A percentile compares a stretch with the other conserved stretches of the same genome.
Conservation (phyloP, 768 basidiomycete species). For the Postia placenta region DNA sequence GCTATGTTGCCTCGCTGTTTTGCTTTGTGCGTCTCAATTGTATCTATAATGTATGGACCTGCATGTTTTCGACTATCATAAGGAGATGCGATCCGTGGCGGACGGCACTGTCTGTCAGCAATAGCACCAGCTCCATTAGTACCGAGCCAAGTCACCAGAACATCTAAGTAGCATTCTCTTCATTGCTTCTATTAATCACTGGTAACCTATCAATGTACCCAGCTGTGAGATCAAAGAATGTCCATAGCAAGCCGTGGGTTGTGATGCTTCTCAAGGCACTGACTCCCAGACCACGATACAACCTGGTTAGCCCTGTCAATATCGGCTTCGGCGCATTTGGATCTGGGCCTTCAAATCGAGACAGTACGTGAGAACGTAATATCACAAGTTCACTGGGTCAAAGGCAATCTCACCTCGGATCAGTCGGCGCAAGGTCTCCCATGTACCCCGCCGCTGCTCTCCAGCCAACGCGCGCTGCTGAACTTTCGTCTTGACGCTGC, state of each 20-base stretch:
- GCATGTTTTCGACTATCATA: too few species aligned
- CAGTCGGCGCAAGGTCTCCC: conserved; percentile 71
- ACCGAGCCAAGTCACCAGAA: too few species aligned
- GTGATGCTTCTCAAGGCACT: conserved; percentile 89
- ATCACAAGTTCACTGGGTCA: too few species aligned
- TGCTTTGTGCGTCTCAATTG: too few species aligned
- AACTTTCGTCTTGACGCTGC: conserved; percentile 89
- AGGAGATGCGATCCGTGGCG: too few species aligned
- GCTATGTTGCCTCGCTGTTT: neutral
- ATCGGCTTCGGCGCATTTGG: conserved; percentile 71
- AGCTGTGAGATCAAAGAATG: conserved; percentile 78
- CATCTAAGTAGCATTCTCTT: neutral
- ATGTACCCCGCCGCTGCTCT: conserved; percentile 60
- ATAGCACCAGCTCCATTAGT: too few species aligned
- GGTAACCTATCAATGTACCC: conserved; percentile 66
- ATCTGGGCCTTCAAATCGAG: conserved; percentile 68
- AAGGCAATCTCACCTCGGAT: conserved; percentile 62
- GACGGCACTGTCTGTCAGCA: too few species aligned
- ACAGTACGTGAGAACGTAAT: too few species aligned
- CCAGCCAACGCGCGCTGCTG: conserved; percentile 89
- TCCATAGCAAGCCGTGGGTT: conserved; percentile 92
- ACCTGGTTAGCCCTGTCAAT: conserved; percentile 67
- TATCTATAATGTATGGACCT: too few species aligned
- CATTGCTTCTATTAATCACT: neutral
- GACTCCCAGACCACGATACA: conserved; percentile 93